Evolutionary conservation across 306 rosid genomes (phyloP).

Genomic region (Hylodesmum podocarpum): DNA sequence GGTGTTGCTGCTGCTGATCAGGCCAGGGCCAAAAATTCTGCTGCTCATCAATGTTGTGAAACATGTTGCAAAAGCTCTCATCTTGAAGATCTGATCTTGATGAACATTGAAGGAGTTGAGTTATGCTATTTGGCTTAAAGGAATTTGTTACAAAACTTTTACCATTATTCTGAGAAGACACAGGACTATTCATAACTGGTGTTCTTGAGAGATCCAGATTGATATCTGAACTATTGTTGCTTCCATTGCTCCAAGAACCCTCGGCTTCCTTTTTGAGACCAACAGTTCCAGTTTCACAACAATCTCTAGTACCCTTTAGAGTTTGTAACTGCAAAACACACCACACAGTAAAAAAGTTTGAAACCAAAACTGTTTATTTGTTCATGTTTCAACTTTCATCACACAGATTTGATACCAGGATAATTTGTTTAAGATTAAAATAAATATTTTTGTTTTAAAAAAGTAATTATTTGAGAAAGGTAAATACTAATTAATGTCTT

Average conservation of each 20-base stretch:
- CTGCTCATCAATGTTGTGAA: conserved; percentile 65
- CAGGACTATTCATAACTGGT: conserved; percentile 49
- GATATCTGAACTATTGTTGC: conserved; percentile 77
- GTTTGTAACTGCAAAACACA: conserved; percentile 56
- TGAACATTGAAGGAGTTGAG: conserved; percentile 77
- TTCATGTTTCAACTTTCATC: conserved; percentile 25
- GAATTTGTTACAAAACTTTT: conserved; percentile 49
- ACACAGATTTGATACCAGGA: conserved; percentile 13
- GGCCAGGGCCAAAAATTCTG: conserved; percentile 91
- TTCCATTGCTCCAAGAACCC: conserved; percentile 82
- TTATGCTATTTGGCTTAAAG: conserved; percentile 54
- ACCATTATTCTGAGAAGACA: conserved; percentile 47
- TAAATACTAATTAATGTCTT: too few relatives aligned
- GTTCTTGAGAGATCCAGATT: conserved; percentile 75
- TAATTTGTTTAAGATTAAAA: too few relatives aligned
- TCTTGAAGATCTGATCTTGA: conserved; percentile 74
- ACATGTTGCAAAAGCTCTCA: conserved; percentile 70
- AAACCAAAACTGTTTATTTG: background rate
- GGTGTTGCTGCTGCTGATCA: conserved; percentile 64
- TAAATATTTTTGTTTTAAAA: too few relatives aligned
- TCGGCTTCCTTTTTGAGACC: conserved; percentile 60
- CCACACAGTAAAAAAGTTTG: background rate
- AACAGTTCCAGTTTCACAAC: conserved; percentile 37
- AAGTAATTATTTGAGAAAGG: too few relatives aligned
- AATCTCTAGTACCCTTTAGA: conserved; percentile 47